phyloP scores from a whole-genome alignment of 805 yeast species.

The Candida sonorensis region DNA sequence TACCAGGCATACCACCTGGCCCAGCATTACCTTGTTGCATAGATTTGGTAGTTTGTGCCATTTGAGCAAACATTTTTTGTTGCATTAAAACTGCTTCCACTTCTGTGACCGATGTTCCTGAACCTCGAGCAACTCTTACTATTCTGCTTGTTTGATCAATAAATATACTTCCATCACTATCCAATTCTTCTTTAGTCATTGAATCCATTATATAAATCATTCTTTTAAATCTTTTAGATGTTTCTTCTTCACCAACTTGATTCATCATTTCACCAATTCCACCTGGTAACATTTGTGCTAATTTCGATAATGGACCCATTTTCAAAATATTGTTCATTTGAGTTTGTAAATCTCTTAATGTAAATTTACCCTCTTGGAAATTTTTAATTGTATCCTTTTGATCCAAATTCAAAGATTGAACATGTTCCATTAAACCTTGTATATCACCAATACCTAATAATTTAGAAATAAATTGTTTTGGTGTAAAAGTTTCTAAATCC shows the following conservation, averaged over 20 bases:
- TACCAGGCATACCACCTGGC: constrained; percentile 43
- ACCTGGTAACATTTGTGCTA: constrained; percentile 92
- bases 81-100: constrained; percentile 90
- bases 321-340: constrained; percentile 94
- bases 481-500: constrained; percentile 87
- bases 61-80: constrained; percentile 87
- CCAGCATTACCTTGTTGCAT: constrained; percentile 38
- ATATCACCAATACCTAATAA: constrained; percentile 93
- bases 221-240: constrained; percentile 72
- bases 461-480: constrained; percentile 84
- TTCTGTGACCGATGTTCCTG: constrained; percentile 88
- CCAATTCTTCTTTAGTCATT: constrained; percentile 88
- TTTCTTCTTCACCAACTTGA: constrained; percentile 88
- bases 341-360: constrained; percentile 83
- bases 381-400: constrained; percentile 89
- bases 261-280: constrained; percentile 79
- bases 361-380: constrained; percentile 90
- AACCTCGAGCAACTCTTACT: constrained; percentile 86
- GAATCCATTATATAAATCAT: constrained; percentile 93
- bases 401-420: constrained; percentile 77
- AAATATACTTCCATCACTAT: constrained; percentile 80
- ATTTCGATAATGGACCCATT: constrained; percentile 93
- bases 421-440: constrained; percentile 90
- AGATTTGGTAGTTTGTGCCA: constrained; percentile 73
- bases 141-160: constrained; percentile 77